These are phyloP conservation scores for Andrographis paniculata DNA, from an alignment of 305 asterid genomes.

Conservation along the genomic window DNA sequence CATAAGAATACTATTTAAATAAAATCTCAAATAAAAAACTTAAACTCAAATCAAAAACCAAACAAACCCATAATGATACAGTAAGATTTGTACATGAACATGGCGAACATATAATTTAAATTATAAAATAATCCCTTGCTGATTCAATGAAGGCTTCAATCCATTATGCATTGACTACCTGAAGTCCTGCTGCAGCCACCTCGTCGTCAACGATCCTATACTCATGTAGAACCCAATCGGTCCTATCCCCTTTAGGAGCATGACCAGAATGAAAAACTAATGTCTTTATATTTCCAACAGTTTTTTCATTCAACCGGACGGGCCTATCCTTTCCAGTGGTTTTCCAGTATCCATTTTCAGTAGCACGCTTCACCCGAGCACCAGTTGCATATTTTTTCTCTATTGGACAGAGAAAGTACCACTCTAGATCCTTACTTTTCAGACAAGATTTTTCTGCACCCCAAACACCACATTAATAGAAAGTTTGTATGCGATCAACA, in stretches of 20 bases:
- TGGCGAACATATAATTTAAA: too few relatives aligned
- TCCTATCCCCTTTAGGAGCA: slow-evolving; percentile 69
- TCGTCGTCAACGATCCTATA: slow-evolving; percentile 41
- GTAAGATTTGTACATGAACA: too few relatives aligned
- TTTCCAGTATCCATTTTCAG: slow-evolving; percentile 87
- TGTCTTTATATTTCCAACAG: slow-evolving; percentile 66
- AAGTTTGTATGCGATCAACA: too few relatives aligned
- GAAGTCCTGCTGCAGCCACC: slow-evolving; percentile 45
- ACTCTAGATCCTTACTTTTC: slow-evolving; percentile 68
- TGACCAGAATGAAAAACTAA: slow-evolving; percentile 72
- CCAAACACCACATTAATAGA: background rate
- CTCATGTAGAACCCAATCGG: slow-evolving; percentile 82
- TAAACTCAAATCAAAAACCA: too few relatives aligned
- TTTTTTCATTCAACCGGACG: slow-evolving; percentile 22
- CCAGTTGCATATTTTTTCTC: slow-evolving; percentile 84
- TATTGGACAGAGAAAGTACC: slow-evolving; percentile 90
- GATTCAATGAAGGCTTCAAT: too few relatives aligned
- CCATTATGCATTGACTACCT: slow-evolving; percentile 45
- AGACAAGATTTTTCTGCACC: slow-evolving; percentile 58
- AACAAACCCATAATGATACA: too few relatives aligned
- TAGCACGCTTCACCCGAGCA: slow-evolving; percentile 63
- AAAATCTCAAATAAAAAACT: too few relatives aligned
- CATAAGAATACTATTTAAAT: too few relatives aligned
- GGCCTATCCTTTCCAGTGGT: slow-evolving; percentile 71
- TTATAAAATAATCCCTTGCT: too few relatives aligned